phyloP scores from a whole-genome alignment of 2,329 filamentous ascomycete genomes.

The Talaromyces sp. region DNA sequence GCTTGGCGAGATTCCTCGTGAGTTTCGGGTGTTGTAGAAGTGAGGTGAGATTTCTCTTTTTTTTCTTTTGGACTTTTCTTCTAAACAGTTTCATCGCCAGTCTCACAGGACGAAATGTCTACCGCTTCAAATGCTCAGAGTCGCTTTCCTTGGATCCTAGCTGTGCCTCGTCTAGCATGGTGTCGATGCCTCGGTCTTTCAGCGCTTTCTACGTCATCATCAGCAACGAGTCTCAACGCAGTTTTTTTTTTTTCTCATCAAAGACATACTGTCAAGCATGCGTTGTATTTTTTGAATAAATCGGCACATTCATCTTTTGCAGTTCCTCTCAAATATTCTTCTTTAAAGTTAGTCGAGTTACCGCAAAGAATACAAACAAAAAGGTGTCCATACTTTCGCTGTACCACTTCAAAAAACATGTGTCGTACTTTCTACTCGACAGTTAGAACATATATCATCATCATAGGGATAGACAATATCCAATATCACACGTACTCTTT shows the following conservation, averaged over 20 bases:
- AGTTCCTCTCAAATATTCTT: slow-evolving; percentile 84
- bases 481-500: slow-evolving; percentile 69
- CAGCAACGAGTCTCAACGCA: not conserved
- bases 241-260: not conserved
- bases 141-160: slow-evolving; percentile 89
- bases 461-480: not conserved
- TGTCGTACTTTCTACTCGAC: slow-evolving; percentile 75
- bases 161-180: slow-evolving; percentile 82
- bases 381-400: slow-evolving; percentile 72
- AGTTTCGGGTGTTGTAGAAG: not conserved
- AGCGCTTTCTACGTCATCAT: slow-evolving; percentile 61
- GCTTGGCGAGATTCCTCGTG: not conserved
- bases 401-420: slow-evolving; percentile 98
- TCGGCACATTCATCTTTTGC: slow-evolving; percentile 81
- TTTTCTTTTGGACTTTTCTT: not conserved
- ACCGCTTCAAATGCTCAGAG: slow-evolving; percentile 53
- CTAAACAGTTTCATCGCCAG: not conserved
- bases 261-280: slow-evolving; percentile 69
- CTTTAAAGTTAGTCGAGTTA: slow-evolving; percentile 12
- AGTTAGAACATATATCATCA: slow-evolving; percentile 10
- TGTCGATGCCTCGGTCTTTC: slow-evolving; percentile 85
- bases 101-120: slow-evolving; percentile 2
- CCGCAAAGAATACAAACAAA: not conserved
- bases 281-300: slow-evolving; percentile 82
- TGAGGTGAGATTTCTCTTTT: slow-evolving; percentile 3